Base-by-base conservation (phyloP, 75 land plant genomes). In the Pinus tabuliformis region DNA sequence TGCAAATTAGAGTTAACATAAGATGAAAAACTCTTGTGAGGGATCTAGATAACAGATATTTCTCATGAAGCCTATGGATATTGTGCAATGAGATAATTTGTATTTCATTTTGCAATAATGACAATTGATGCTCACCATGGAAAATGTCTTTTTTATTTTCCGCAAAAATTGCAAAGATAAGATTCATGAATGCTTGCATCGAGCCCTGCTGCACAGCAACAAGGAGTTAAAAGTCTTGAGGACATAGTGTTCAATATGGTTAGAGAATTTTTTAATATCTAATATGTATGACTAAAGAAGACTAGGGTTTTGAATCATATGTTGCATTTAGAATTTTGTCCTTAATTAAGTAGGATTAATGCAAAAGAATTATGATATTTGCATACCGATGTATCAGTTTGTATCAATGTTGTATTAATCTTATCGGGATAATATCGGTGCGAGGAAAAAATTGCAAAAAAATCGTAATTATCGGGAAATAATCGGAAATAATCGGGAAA, bases 361-460 rank as follows among this genome's bases (percentile, higher is more conserved):
- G 4, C 74, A 54, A 73, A 14, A 21, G 14, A 33, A 4, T 62
- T n/a, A 63, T 30, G 59, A 17, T 9, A 58, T 20, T n/a, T 3
- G 22, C 60, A 79, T 52, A 88, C 89, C 86, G 13, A 15, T 66
- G 71, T 61, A 56, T 75, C 78, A 42, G 57, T 58, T 39, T 54
- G 72, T 42, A 75, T 75, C 42, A 56, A 81, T 62, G 72, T 76
- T 80, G n/a, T n/a, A n/a, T n/a, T n/a, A n/a, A n/a, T n/a, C n/a
- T n/a, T n/a, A n/a, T n/a, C n/a, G n/a, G n/a, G n/a, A n/a, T n/a
- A n/a, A n/a, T n/a, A n/a, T n/a, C n/a, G n/a, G n/a, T n/a, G n/a
- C n/a, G n/a, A n/a, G n/a, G n/a, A n/a, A n/a, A n/a, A n/a, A n/a
- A n/a, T n/a, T n/a, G n/a, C n/a, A n/a, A n/a, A n/a, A n/a, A n/a